A percentile compares a stretch with the other conserved stretches of the same genome.
Conservation (phyloP, 2,329 filamentous ascomycete species). For the Diplodia seriata region DNA sequence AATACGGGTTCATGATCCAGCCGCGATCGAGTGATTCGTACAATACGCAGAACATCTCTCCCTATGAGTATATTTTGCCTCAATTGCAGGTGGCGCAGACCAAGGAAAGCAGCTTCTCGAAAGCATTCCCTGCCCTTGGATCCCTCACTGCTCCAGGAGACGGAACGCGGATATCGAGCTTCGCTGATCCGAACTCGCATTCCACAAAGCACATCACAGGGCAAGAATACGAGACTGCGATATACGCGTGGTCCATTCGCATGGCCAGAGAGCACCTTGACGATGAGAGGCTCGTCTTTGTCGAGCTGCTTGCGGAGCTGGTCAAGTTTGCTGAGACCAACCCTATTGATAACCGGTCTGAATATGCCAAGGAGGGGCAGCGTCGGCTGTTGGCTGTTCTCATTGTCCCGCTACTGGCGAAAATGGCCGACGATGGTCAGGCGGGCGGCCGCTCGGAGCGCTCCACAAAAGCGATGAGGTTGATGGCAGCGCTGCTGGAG, state of each 20-base stretch:
- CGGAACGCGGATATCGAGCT: conserved; percentile 40
- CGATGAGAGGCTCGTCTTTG: conserved; percentile 50
- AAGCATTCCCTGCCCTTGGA: conserved; percentile 53
- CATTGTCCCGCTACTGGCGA: conserved; percentile 56
- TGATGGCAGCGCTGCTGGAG: conserved; percentile 79
- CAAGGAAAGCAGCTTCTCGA: conserved; percentile 49
- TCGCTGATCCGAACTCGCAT: conserved; percentile 40
- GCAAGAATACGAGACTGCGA: conserved; percentile 55
- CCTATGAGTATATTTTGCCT: conserved; percentile 42
- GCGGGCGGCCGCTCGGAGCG: conserved; percentile 36
- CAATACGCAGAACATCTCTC: conserved; percentile 25
- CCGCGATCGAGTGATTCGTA: conserved; percentile 14
- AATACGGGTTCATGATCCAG: conserved; percentile 26
- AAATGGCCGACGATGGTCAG: conserved; percentile 51
- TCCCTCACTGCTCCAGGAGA: conserved; percentile 36
- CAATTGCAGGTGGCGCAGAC: conserved; percentile 48
- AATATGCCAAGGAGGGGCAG: conserved; percentile 45
- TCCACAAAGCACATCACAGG: conserved; percentile 43
- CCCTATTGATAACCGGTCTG: conserved; percentile 46
- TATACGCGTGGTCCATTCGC: conserved; percentile 57
- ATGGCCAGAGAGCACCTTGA: conserved; percentile 52
- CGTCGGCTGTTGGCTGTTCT: conserved; percentile 54
- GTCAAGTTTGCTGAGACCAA: conserved; percentile 42
- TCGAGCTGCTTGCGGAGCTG: conserved; percentile 48
- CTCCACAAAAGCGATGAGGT: conserved; percentile 67